phyloP scores from a whole-genome alignment of 495 filamentous ascomycete species.

The Beverwykella pulmonaria region DNA sequence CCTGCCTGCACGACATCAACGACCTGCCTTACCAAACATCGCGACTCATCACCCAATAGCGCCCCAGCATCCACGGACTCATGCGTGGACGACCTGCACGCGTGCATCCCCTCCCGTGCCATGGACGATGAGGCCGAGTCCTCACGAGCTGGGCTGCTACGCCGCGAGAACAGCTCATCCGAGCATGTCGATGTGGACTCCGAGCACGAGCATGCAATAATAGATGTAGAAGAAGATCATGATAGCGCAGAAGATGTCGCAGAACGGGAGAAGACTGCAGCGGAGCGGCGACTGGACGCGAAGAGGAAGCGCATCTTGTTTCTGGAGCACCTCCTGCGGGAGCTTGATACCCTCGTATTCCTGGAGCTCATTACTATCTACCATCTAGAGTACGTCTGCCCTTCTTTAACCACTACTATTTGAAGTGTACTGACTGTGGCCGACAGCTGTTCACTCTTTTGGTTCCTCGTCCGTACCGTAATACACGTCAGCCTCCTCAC shows the following conservation, averaged over 20 bases:
- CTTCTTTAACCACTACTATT: slow-evolving; percentile 16
- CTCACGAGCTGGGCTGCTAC: slow-evolving; percentile 44
- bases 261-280: slow-evolving; percentile 40
- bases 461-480: slow-evolving; percentile 68
- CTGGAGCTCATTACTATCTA: slow-evolving; percentile 80
- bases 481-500: slow-evolving; percentile 77
- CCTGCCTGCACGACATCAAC: slow-evolving; percentile 7
- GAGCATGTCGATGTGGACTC: slow-evolving; percentile 16
- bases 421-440: slow-evolving; percentile 10
- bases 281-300: slow-evolving; percentile 47
- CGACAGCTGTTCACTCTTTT: slow-evolving; percentile 73
- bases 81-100: slow-evolving; percentile 8
- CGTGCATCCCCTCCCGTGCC: slow-evolving; percentile 26
- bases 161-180: slow-evolving; percentile 23
- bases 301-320: slow-evolving; percentile 60
- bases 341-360: slow-evolving; percentile 79
- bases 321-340: slow-evolving; percentile 69
- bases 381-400: slow-evolving; percentile 80
- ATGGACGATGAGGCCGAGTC: slow-evolving; percentile 70
- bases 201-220: slow-evolving; percentile 34
- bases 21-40: background rate
- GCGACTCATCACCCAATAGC: background rate
- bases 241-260: slow-evolving; percentile 37
- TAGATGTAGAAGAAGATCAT: slow-evolving; percentile 23
- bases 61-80: background rate